Evolutionary conservation across 148 eudicot species (phyloP), one percentile per base, ranked within the genome.

Genomic region (Bassia scoparia): DNA sequence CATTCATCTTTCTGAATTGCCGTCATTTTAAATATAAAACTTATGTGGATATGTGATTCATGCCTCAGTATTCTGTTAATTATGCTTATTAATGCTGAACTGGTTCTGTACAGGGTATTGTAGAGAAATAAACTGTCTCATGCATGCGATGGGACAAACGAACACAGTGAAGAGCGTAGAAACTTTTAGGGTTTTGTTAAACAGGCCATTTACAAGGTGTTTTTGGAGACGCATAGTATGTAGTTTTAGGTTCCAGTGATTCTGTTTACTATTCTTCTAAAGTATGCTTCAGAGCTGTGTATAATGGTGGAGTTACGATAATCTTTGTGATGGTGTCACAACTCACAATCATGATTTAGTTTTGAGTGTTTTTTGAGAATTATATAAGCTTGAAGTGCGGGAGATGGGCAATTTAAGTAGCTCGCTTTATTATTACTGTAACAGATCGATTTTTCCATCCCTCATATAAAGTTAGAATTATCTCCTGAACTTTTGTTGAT

Each of bases 181-280:
- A 34, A 26, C 21, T 41, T 38, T 24, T 10, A 64, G 68, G 29
- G 68, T 64, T 63, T 16, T 21, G 46, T 35, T 10, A 38, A 64
- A 10, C 7, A 27, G 12, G 68, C 31, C 50, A 41, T 38, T 12
- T n/a, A 11, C 46, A 35, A 63, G 43, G 18, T 60, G 64, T 27
- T 62, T 12, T 16, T 63, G 17, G 46, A 63, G 38, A 41, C 41
- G 18, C 38, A 61, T 63, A 30, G 2, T 34, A 20, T 64, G 20
- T 38, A 64, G 68, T 23, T 15, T 38, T 37, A 64, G 49, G 41
- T 38, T 13, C 49, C 68, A 64, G 68, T 23, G 48, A 64, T 64
- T 38, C 24, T 63, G 44, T 37, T 64, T 12, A 16, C 38, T 29
- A 20, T 27, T 17, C 23, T 13, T 18, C n/a, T 52, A 26, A 52